Percentiles rank a stretch among this genome's conserved stretches.
phyloP scores from a whole-genome alignment of 805 yeast species.

The Saccharomycopsis oosterbeekiorum region DNA sequence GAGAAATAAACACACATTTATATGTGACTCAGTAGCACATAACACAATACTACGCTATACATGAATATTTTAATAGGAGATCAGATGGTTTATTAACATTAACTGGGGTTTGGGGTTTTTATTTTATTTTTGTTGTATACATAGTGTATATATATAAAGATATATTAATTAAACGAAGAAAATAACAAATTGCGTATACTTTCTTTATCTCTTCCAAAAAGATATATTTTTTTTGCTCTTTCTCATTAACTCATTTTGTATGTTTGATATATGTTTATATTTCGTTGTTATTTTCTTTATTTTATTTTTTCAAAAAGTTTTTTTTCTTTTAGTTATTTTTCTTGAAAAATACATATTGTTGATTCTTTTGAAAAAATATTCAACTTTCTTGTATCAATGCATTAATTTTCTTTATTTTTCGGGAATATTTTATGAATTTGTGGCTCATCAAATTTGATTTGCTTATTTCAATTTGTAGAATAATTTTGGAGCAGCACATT shows the following conservation, averaged over 20 bases:
- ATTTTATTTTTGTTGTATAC: background rate
- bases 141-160: background rate
- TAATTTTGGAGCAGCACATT: slow-evolving; percentile 83
- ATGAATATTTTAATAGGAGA: no score
- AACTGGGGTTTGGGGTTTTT: background rate
- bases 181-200: background rate
- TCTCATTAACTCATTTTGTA: background rate
- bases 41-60: no score
- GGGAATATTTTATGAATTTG: background rate
- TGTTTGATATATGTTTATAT: background rate
- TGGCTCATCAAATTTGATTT: background rate
- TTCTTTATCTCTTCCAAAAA: background rate
- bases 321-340: background rate
- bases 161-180: background rate
- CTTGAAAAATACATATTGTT: background rate
- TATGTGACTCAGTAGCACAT: no score
- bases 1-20: background rate
- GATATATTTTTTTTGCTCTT: background rate
- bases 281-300: background rate
- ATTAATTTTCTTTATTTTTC: background rate
- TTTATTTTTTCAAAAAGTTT: background rate
- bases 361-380: background rate
- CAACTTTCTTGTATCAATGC: background rate
- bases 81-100: background rate
- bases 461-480: slow-evolving; percentile 73